phyloP scores from a whole-genome alignment of 2,329 filamentous ascomycete species.

The Alternaria sp. region DNA sequence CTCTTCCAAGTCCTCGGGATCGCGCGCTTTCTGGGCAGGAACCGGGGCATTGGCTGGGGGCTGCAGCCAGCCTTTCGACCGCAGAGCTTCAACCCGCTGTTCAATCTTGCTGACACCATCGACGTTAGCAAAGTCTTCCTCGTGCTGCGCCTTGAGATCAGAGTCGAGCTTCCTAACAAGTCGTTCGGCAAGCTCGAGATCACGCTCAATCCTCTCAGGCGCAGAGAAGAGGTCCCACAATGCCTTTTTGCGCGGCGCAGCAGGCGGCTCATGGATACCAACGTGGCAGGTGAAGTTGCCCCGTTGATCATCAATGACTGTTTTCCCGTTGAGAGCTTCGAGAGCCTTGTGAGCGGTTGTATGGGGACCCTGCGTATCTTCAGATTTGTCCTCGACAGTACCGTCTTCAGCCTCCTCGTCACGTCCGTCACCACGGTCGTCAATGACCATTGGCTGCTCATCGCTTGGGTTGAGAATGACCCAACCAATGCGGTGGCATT shows the following conservation, averaged over 20 bases:
- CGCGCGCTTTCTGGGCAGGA: constrained; percentile 67
- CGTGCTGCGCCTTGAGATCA: constrained; percentile 77
- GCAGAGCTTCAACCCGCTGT: constrained; percentile 83
- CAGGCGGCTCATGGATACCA: constrained; percentile 90
- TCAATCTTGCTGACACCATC: constrained; percentile 84
- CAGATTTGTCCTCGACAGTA: constrained; percentile 63
- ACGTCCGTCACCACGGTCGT: constrained; percentile 76
- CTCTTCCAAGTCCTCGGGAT: constrained; percentile 73
- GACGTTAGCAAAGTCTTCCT: constrained; percentile 37
- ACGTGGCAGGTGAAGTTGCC: constrained; percentile 98
- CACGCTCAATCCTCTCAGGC: constrained; percentile 90
- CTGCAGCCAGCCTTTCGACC: constrained; percentile 78
- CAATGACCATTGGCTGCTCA: constrained; percentile 66
- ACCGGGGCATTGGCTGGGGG: constrained; percentile 64
- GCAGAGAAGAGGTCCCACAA: constrained; percentile 96
- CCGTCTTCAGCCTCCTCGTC: constrained; percentile 71
- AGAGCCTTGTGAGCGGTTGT: constrained; percentile 83
- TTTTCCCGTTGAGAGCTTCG: constrained; percentile 96
- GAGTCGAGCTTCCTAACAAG: constrained; percentile 85
- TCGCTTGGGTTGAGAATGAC: constrained; percentile 89
- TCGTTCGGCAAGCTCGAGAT: constrained; percentile 82
- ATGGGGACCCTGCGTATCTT: constrained; percentile 43
- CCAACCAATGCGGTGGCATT: constrained; percentile 98
- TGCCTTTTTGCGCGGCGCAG: constrained; percentile 88
- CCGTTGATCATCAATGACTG: constrained; percentile 89